phyloP scores from a whole-genome alignment of 2,329 filamentous ascomycete species.

The Cordyceps pruinosa region DNA sequence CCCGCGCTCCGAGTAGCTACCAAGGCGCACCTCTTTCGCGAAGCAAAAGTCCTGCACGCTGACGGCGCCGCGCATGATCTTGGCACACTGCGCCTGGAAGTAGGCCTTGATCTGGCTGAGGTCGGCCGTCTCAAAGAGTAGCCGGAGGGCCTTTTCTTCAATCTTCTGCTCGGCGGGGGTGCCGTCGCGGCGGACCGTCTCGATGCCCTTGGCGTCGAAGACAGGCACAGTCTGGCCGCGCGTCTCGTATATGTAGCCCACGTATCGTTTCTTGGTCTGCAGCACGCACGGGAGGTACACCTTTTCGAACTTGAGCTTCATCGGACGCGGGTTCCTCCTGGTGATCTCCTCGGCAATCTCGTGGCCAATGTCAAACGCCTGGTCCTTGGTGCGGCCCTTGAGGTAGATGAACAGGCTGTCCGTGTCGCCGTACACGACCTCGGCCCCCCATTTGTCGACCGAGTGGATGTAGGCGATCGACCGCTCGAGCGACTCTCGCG shows the following conservation, averaged over 20 bases:
- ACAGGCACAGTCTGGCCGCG: slow-evolving; percentile 69
- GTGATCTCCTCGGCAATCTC: slow-evolving; percentile 88
- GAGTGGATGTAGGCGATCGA: slow-evolving; percentile 91
- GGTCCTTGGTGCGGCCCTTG: slow-evolving; percentile 75
- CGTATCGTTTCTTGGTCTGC: slow-evolving; percentile 94
- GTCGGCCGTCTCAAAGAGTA: slow-evolving; percentile 85
- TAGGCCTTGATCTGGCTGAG: slow-evolving; percentile 82
- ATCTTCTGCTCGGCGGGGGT: slow-evolving; percentile 96
- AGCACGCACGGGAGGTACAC: slow-evolving; percentile 94
- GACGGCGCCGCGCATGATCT: slow-evolving; percentile 84
- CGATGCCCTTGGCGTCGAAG: slow-evolving; percentile 97
- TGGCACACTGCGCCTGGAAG: slow-evolving; percentile 82
- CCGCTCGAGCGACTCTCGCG: slow-evolving; percentile 87
- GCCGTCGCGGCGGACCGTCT: slow-evolving; percentile 91
- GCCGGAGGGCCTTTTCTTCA: slow-evolving; percentile 81
- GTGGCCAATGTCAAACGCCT: slow-evolving; percentile 87
- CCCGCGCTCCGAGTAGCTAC: slow-evolving; percentile 72
- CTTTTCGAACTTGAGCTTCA: slow-evolving; percentile 98
- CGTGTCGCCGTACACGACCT: slow-evolving; percentile 97
- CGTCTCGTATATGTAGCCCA: slow-evolving; percentile 93
- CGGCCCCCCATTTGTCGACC: slow-evolving; percentile 78
- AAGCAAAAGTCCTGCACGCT: slow-evolving; percentile 96
- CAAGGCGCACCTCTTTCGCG: slow-evolving; percentile 82
- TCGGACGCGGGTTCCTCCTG: slow-evolving; percentile 77
- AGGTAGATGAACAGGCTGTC: slow-evolving; percentile 91